These are phyloP conservation scores for Cryphonectria radicalis DNA, from an alignment of 2,329 filamentous ascomycete genomes.

Conservation along the genomic window DNA sequence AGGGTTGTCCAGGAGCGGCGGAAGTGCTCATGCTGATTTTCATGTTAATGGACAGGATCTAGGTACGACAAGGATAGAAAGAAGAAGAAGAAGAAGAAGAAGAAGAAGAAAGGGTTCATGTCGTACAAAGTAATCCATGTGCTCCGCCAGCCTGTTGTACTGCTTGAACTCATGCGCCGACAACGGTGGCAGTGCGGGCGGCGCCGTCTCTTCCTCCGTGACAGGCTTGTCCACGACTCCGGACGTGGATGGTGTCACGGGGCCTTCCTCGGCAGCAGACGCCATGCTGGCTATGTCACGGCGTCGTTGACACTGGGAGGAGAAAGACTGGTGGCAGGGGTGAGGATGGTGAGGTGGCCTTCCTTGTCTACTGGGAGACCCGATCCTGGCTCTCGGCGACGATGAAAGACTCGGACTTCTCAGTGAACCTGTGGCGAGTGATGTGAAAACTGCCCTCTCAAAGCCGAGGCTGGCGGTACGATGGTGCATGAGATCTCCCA, in stretches of 20 bases:
- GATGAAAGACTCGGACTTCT: not conserved
- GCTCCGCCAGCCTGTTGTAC: conserved; percentile 75
- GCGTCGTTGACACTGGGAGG: conserved; percentile 2
- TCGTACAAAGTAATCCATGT: conserved; percentile 74
- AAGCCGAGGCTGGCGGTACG: conserved; percentile 3
- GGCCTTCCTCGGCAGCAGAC: not conserved
- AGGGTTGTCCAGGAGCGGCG: conserved; percentile 73
- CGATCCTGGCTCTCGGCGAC: not conserved
- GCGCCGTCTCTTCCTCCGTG: conserved; percentile 15
- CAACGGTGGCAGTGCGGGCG: conserved; percentile 59
- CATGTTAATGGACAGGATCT: not conserved
- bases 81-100: too few species aligned
- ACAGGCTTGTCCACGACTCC: not conserved
- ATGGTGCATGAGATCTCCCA: conserved; percentile 1
- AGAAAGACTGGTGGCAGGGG: not conserved
- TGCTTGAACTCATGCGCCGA: conserved; percentile 67
- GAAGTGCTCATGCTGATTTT: conserved; percentile 74
- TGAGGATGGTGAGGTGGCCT: not conserved
- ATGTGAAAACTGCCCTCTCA: not conserved
- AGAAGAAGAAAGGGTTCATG: conserved; percentile 22
- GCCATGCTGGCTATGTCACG: conserved; percentile 14
- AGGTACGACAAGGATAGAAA: not conserved
- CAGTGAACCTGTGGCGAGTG: not conserved
- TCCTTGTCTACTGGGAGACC: not conserved
- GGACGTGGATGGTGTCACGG: not conserved